Conservation (phyloP, 768 basidiomycete genomes). For the Tylopilus intermedius region DNA sequence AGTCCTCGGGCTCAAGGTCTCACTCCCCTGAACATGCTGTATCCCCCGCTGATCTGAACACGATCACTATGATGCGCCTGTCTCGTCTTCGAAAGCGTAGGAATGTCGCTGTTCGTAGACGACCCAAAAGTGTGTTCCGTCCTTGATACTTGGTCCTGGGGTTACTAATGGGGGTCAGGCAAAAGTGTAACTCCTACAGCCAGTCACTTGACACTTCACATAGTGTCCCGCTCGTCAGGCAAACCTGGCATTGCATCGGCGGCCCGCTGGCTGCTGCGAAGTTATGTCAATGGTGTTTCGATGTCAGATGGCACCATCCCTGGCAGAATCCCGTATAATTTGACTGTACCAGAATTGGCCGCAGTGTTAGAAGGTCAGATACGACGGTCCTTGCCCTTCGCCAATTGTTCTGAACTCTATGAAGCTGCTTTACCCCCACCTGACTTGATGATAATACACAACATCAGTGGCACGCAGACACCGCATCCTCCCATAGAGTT, state of each 20-base stretch:
- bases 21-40: constrained; percentile 46
- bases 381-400: not conserved
- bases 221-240: constrained; percentile 55
- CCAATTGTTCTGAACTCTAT: constrained; percentile 33
- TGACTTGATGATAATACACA: constrained; percentile 74
- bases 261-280: constrained; percentile 42
- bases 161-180: constrained; percentile 9
- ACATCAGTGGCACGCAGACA: constrained; percentile 37
- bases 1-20: constrained; percentile 60
- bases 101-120: constrained; percentile 24
- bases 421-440: constrained; percentile 56
- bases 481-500: constrained; percentile 53
- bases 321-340: constrained; percentile 20
- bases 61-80: constrained; percentile 18
- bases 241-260: constrained; percentile 62
- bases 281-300: constrained; percentile 1
- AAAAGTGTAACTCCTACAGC: constrained; percentile 3
- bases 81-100: constrained; percentile 19
- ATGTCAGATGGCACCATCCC: not conserved
- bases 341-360: constrained; percentile 46
- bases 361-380: constrained; percentile 54
- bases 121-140: constrained; percentile 19
- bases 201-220: constrained; percentile 42
- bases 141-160: not conserved
- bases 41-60: constrained; percentile 10